A percentile compares a stretch with the other conserved stretches of the same genome.
phyloP scores from a whole-genome alignment of 352 stramenopile species.

The Globisporangium carolinianum region DNA sequence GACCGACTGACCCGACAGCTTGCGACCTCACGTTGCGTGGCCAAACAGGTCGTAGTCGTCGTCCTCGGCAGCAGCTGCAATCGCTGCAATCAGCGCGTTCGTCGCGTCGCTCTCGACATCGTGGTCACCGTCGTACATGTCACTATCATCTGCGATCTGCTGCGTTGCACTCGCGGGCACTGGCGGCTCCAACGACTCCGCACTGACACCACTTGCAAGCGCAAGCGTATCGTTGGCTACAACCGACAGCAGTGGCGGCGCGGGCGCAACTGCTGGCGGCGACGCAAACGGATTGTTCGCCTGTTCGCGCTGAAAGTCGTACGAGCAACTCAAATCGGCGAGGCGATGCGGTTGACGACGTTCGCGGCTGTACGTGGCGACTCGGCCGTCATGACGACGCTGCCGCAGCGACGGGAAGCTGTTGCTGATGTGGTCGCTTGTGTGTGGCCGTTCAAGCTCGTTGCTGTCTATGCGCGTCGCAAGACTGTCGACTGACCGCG shows the following conservation, averaged over 20 bases:
- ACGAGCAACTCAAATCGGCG: conserved; percentile 29
- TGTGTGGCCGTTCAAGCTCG: too few relatives aligned
- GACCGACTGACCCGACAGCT: neutral
- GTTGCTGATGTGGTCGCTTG: neutral
- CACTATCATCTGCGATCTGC: neutral
- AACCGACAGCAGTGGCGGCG: neutral
- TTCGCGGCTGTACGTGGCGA: neutral
- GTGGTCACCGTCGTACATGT: neutral
- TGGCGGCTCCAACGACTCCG: neutral
- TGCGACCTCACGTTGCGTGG: neutral
- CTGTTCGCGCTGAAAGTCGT: conserved; percentile 35
- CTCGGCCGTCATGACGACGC: too few relatives aligned
- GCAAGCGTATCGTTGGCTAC: too few relatives aligned
- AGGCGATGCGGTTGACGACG: conserved; percentile 1
- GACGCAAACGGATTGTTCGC: conserved; percentile 29
- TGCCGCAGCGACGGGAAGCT: conserved; percentile 2
- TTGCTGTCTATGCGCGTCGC: too few relatives aligned
- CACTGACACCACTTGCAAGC: neutral
- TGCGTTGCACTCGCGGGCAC: neutral
- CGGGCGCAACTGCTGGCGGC: conserved; percentile 1
- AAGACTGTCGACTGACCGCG: too few relatives aligned
- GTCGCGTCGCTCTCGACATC: conserved; percentile 2
- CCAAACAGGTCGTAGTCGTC: conserved; percentile 12
- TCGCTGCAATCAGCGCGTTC: conserved; percentile 6
- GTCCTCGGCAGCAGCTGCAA: conserved; percentile 5